Base-by-base conservation (phyloP, 768 basidiomycete genomes). In the Leucocoprinus sp. region DNA sequence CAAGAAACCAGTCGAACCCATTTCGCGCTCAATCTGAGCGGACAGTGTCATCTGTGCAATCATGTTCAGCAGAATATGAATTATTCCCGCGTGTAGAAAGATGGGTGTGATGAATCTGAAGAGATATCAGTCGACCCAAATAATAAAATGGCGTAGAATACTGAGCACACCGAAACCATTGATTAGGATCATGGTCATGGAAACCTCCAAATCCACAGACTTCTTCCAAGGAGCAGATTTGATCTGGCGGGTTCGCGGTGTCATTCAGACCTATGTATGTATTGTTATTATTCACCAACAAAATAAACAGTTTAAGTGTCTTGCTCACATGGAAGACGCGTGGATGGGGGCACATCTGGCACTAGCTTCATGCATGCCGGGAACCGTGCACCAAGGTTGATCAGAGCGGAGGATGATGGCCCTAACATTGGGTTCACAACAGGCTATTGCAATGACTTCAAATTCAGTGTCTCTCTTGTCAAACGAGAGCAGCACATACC, bases 61-160 rank as follows among this genome's bases (percentile, higher is more conserved):
- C 82, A 97, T 85, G 59, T 99, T 99, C 50, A 99, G 58, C 3
- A 84, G 53, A 27, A 95, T 71, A 60, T 99, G 95, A n/a, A 99
- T 70, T 47, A 99, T 71, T n/a, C 95, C 95, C 8, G 91, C 96
- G 54, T 98, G 95, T 4, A 97, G 64, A 59, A 98, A 96, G 41
- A 95, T 85, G 7, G 93, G 76, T 1, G 82, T 80, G 54, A 93
- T 83, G 57, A 93, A 93, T 51, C 89, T 86, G 21, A 48, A 52
- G 33, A 44, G 4, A 12, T 23, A 12, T 7, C 21, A 38, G 19
- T 22, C 54, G 45, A 8, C 47, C 42, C 36, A n/a, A 8, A 8
- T 11, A 12, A 18, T 14, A 40, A 26, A 27, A 14, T 42, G 28
- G 18, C 9, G 14, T 21, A 9, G 21, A 24, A 41, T 23, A 5